phyloP scores from a whole-genome alignment of 2,329 filamentous ascomycete genomes.

The Diplodia scrobiculata region DNA sequence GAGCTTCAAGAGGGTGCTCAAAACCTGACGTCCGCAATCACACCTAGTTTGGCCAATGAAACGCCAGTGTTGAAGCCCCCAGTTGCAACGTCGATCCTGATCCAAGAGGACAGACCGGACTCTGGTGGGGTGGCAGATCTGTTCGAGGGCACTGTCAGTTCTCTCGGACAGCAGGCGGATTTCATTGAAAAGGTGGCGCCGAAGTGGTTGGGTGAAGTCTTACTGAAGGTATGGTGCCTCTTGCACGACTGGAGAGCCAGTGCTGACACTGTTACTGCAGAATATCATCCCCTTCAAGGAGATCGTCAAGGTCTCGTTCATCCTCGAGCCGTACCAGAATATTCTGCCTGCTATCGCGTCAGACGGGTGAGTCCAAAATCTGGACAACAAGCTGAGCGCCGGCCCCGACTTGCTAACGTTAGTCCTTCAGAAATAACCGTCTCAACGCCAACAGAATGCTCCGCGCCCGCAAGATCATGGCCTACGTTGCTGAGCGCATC shows the following conservation, averaged over 20 bases:
- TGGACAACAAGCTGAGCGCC: not conserved
- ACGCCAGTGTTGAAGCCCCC: constrained; percentile 76
- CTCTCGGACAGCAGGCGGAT: constrained; percentile 74
- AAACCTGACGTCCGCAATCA: constrained; percentile 63
- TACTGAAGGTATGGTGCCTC: constrained; percentile 63
- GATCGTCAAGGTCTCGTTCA: constrained; percentile 93
- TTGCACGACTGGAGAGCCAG: not conserved
- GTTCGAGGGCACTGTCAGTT: constrained; percentile 84
- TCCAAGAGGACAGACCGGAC: constrained; percentile 66
- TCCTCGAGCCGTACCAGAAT: constrained; percentile 79
- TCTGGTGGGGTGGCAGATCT: constrained; percentile 74
- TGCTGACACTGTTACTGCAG: constrained; percentile 42
- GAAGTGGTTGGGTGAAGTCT: constrained; percentile 86
- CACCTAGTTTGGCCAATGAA: constrained; percentile 70
- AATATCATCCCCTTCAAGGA: constrained; percentile 85
- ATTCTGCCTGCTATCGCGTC: constrained; percentile 70
- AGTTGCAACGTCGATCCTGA: constrained; percentile 62
- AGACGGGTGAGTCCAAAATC: constrained; percentile 57
- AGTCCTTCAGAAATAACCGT: constrained; percentile 67
- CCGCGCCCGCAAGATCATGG: constrained; percentile 88
- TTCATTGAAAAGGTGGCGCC: constrained; percentile 83
- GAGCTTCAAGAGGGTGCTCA: constrained; percentile 57
- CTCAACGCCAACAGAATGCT: constrained; percentile 97
- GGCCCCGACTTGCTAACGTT: not conserved
- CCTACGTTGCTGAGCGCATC: constrained; percentile 89